Conservation (phyloP, 2,329 filamentous ascomycete species). For the Beauveria pseudobassiana region DNA sequence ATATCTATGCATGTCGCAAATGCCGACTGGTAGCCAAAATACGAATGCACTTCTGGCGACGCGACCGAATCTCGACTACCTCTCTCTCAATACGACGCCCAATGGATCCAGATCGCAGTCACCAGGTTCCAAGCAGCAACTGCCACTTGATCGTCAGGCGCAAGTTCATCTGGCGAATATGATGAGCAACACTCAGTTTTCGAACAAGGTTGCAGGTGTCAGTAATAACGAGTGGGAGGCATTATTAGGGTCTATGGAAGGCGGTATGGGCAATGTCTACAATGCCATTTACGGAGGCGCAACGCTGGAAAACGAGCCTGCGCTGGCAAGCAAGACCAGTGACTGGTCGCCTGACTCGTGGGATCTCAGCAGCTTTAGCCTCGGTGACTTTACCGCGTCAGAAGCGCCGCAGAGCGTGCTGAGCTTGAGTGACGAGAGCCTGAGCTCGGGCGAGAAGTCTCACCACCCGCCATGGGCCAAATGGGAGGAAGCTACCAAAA, state of each 20-base stretch:
- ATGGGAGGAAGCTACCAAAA: slow-evolving; percentile 29
- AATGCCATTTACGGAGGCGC: slow-evolving; percentile 71
- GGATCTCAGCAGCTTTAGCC: slow-evolving; percentile 44
- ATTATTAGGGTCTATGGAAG: slow-evolving; percentile 70
- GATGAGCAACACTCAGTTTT: slow-evolving; percentile 16
- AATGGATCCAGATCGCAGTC: slow-evolving; percentile 43
- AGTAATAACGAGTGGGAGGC: slow-evolving; percentile 74
- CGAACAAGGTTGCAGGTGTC: slow-evolving; percentile 34
- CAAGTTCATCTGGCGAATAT: slow-evolving; percentile 17
- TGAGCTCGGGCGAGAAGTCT: slow-evolving; percentile 49
- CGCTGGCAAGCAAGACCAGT: slow-evolving; percentile 32
- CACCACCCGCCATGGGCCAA: slow-evolving; percentile 35
- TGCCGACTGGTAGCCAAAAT: slow-evolving; percentile 27
- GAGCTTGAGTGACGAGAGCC: slow-evolving; percentile 50
- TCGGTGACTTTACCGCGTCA: slow-evolving; percentile 37
- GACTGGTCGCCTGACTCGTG: slow-evolving; percentile 53
- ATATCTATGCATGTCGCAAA: slow-evolving; percentile 39
- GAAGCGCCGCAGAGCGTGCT: slow-evolving; percentile 44
- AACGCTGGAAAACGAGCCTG: slow-evolving; percentile 36
- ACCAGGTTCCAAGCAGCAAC: slow-evolving; percentile 28
- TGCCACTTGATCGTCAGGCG: slow-evolving; percentile 21
- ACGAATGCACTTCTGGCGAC: slow-evolving; percentile 24
- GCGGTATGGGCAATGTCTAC: slow-evolving; percentile 75
- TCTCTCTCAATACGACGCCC: slow-evolving; percentile 42
- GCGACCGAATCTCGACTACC: slow-evolving; percentile 49